Percentiles rank a stretch among this genome's conserved stretches.
These are phyloP conservation scores for Golubevia pallescens DNA, from an alignment of 1,284 basidiomycete species.

Conservation along the genomic window DNA sequence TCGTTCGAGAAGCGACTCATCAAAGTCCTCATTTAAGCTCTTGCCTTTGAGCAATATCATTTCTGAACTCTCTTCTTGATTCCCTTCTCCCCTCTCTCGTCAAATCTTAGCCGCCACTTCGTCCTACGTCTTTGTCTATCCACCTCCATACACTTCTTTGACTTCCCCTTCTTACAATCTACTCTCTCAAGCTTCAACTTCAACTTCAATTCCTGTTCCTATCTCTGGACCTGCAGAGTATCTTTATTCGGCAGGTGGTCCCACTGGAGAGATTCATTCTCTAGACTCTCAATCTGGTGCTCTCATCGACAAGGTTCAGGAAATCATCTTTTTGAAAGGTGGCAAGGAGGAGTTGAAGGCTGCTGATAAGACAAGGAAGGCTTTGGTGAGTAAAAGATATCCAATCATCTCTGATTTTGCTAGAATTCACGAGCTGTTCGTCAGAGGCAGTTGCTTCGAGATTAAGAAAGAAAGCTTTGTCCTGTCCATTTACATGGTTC, in stretches of 20 bases:
- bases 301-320: slow-evolving; percentile 17
- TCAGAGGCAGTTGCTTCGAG: too few species aligned
- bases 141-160: slow-evolving; percentile 26
- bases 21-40: too few species aligned
- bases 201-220: too few species aligned
- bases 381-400: slow-evolving; percentile 12
- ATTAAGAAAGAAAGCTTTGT: too few species aligned
- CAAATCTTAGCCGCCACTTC: slow-evolving; percentile 30
- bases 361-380: slow-evolving; percentile 39
- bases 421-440: too few species aligned
- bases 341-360: slow-evolving; percentile 14
- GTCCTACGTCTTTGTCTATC: slow-evolving; percentile 48
- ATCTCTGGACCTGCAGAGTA: slow-evolving; percentile 13
- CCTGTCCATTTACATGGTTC: too few species aligned
- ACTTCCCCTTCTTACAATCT: slow-evolving; percentile 29
- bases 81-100: background rate
- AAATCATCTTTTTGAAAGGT: slow-evolving; percentile 30
- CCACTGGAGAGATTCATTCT: slow-evolving; percentile 41
- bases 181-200: too few species aligned
- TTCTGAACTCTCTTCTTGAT: background rate
- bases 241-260: slow-evolving; percentile 42
- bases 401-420: too few species aligned
- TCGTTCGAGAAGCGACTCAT: too few species aligned
- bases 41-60: too few species aligned
- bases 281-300: slow-evolving; percentile 23